Percentiles rank a stretch among this genome's conserved stretches.
phyloP scores from a whole-genome alignment of 495 filamentous ascomycete genomes.

The Aspergillus steynii region DNA sequence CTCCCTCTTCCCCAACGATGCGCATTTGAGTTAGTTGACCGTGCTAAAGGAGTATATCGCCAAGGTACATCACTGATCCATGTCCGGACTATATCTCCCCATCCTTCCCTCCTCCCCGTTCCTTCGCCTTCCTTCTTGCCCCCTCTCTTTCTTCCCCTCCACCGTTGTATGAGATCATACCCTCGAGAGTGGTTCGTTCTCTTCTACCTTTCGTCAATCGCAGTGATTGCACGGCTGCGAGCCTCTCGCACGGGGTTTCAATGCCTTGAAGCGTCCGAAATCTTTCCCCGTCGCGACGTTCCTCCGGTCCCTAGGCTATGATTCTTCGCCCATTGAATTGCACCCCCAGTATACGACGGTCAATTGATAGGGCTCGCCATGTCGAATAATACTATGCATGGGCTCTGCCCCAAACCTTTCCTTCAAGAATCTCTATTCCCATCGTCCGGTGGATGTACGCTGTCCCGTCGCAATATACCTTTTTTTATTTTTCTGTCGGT shows the following conservation, averaged over 20 bases:
- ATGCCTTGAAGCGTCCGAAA: background rate
- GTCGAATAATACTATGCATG: slow-evolving; percentile 30
- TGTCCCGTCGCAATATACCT: background rate
- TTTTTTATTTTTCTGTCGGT: background rate
- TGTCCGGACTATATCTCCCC: slow-evolving; percentile 20
- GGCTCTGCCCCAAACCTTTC: slow-evolving; percentile 65
- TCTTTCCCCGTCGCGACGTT: background rate
- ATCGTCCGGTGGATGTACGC: slow-evolving; percentile 62
- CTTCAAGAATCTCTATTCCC: slow-evolving; percentile 61
- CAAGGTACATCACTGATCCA: slow-evolving; percentile 3
- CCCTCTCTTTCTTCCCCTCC: slow-evolving; percentile 8
- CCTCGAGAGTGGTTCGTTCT: background rate
- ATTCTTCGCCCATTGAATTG: slow-evolving; percentile 10
- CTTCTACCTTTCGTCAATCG: slow-evolving; percentile 11
- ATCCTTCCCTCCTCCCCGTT: slow-evolving; percentile 6
- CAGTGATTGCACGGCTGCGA: slow-evolving; percentile 20
- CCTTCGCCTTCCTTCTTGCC: slow-evolving; percentile 5
- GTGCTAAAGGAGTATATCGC: slow-evolving; percentile 1
- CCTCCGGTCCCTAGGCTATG: slow-evolving; percentile 14
- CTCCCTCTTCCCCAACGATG: slow-evolving; percentile 1
- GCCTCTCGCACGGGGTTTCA: slow-evolving; percentile 22
- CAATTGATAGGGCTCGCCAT: slow-evolving; percentile 20
- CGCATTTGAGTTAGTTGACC: background rate
- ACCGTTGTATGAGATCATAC: background rate
- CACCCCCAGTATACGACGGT: slow-evolving; percentile 5